Evolutionary conservation across 257 asterid genomes (phyloP).

Genomic region (Gentiana straminea): DNA sequence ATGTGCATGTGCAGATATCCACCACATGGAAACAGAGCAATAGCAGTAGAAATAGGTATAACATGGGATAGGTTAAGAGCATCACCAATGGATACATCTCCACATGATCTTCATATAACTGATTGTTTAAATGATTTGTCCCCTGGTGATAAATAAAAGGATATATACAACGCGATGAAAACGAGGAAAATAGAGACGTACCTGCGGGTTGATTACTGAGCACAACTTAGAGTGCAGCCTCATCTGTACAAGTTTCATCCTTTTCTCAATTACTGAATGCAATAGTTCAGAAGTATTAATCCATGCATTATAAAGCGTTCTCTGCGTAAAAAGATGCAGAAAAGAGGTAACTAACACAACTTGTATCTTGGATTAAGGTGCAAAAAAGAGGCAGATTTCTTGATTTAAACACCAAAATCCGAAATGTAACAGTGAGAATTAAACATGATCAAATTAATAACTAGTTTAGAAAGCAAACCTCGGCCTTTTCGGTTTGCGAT

Average conservation of each 20-base stretch:
- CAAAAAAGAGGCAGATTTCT: not conserved
- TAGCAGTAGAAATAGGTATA: conserved; percentile 60
- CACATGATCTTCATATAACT: conserved; percentile 59
- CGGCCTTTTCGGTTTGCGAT: conserved; percentile 49
- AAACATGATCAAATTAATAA: conserved; percentile 6
- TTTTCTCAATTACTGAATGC: conserved; percentile 43
- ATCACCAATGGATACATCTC: conserved; percentile 46
- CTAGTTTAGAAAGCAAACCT: conserved; percentile 37
- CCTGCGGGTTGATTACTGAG: conserved; percentile 63
- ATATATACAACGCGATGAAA: too few relatives aligned
- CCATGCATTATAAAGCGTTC: conserved; percentile 48
- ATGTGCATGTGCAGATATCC: conserved; percentile 45
- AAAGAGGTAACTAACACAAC: too few relatives aligned
- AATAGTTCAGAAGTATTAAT: conserved; percentile 35
- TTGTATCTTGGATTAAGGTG: not conserved
- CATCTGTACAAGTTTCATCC: conserved; percentile 54
- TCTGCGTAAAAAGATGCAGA: conserved; percentile 46
- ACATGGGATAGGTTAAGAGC: conserved; percentile 82
- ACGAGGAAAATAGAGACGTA: conserved; percentile 19
- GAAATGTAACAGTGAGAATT: not conserved
- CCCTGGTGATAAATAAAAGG: conserved; percentile 40
- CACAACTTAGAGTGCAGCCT: conserved; percentile 51
- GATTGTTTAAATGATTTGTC: conserved; percentile 56
- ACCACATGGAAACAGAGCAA: conserved; percentile 66
- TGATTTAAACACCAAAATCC: too few relatives aligned